A percentile compares a stretch with the other conserved stretches of the same genome.
These are phyloP conservation scores for Arabidopsis hybrid DNA, from an alignment of 441 rosid species.

Conservation along the genomic window DNA sequence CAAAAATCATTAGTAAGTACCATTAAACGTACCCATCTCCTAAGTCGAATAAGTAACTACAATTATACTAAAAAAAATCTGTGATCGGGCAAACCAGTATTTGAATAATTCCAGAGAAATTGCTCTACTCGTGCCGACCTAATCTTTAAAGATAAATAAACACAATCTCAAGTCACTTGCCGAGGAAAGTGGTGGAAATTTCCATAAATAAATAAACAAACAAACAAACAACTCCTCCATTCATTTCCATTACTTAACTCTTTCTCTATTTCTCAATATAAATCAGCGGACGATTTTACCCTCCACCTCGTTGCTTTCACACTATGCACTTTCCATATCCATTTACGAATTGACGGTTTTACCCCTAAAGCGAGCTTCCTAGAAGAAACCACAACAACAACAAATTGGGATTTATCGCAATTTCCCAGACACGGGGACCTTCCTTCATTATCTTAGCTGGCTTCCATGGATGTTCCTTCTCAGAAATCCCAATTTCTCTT, in stretches of 20 bases:
- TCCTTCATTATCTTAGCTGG: constrained; percentile 46
- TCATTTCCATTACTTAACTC: not conserved
- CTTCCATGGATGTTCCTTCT: constrained; percentile 54
- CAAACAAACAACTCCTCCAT: constrained; percentile 9
- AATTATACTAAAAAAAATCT: not conserved
- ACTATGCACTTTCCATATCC: not conserved
- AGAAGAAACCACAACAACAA: constrained; percentile 13
- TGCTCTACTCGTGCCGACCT: too few relatives aligned
- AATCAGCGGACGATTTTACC: constrained; percentile 26
- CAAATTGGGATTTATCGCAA: not conserved
- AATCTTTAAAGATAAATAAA: too few relatives aligned
- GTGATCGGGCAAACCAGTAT: not conserved
- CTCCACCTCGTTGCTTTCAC: constrained; percentile 6
- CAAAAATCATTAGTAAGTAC: not conserved
- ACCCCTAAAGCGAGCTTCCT: constrained; percentile 38
- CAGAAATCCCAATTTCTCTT: constrained; percentile 43
- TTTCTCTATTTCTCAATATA: constrained; percentile 2
- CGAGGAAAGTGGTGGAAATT: constrained; percentile 23
- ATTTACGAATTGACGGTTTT: not conserved
- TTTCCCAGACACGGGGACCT: constrained; percentile 26
- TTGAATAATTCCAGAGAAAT: too few relatives aligned
- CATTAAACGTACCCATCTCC: too few relatives aligned
- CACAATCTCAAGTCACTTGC: not conserved
- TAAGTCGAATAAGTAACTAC: too few relatives aligned
- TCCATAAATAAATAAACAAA: not conserved